A percentile compares a stretch with the other conserved stretches of the same genome.
Evolutionary conservation across 2,329 filamentous ascomycete species (phyloP).

Genomic region (Trichoderma sp.): DNA sequence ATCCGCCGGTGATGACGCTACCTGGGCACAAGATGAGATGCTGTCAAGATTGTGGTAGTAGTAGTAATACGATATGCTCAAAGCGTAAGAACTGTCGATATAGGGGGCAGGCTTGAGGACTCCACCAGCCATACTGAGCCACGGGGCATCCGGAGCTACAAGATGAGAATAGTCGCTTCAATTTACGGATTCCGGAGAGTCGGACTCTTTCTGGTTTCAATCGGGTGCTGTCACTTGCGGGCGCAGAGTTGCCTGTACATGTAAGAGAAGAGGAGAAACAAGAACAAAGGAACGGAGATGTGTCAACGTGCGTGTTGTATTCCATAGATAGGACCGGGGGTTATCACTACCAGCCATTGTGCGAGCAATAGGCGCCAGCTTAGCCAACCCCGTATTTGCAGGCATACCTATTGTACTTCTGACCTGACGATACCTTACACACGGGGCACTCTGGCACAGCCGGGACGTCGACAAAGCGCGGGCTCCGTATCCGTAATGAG

Average conservation of each 20-base stretch:
- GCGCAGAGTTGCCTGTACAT: constrained; percentile 11
- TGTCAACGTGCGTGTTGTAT: not conserved
- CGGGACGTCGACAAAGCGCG: not conserved
- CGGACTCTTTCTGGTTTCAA: not conserved
- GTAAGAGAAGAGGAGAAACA: not conserved
- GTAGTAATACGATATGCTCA: not conserved
- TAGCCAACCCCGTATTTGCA: constrained; percentile 11
- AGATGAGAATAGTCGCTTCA: constrained; percentile 15
- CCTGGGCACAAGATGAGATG: not conserved
- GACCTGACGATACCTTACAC: too few relatives aligned
- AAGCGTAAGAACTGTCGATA: constrained; percentile 2
- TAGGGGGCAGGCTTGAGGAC: not conserved
- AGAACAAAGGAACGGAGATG: not conserved
- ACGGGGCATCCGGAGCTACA: constrained; percentile 26
- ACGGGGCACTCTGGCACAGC: constrained; percentile 3
- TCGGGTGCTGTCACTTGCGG: not conserved
- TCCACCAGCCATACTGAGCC: not conserved
- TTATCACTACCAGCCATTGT: not conserved
- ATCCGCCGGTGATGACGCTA: not conserved
- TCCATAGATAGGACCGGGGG: too few relatives aligned
- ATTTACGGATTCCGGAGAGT: constrained; percentile 4
- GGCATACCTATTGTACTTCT: not conserved
- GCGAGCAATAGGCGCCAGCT: constrained; percentile 4
- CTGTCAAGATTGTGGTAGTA: not conserved
- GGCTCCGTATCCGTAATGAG: constrained; percentile 16